Evolutionary conservation across 2,329 filamentous ascomycete genomes (phyloP).

Genomic region (Curvularia verruculosa): DNA sequence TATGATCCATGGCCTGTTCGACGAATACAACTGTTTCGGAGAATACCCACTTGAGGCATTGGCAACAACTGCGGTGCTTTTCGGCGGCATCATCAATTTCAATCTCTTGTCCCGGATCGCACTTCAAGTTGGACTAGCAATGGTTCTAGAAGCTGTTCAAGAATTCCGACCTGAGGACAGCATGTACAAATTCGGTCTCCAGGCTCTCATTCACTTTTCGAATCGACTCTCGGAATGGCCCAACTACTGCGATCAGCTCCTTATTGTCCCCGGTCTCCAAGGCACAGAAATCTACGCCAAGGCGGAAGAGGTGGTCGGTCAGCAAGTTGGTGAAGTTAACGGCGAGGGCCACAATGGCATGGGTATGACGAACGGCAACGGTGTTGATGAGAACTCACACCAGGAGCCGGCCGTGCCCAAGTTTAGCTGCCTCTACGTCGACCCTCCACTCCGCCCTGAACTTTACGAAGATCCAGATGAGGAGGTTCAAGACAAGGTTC

Average conservation of each 20-base stretch:
- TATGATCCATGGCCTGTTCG: constrained; percentile 97
- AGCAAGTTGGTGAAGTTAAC: constrained; percentile 66
- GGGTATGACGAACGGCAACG: constrained; percentile 69
- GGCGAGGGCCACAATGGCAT: constrained; percentile 55
- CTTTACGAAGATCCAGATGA: constrained; percentile 82
- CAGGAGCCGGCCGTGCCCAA: constrained; percentile 69
- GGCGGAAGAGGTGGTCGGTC: constrained; percentile 78
- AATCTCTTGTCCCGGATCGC: constrained; percentile 89
- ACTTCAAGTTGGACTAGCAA: constrained; percentile 89
- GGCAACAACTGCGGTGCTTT: constrained; percentile 93
- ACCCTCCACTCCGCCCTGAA: constrained; percentile 67
- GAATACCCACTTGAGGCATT: constrained; percentile 96
- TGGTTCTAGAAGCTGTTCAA: constrained; percentile 95
- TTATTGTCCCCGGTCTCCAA: constrained; percentile 80
- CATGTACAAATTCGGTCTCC: constrained; percentile 98
- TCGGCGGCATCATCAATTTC: constrained; percentile 94
- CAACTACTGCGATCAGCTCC: constrained; percentile 85
- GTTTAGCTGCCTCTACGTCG: constrained; percentile 80
- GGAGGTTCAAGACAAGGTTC: constrained; percentile 87
- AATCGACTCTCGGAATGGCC: constrained; percentile 89
- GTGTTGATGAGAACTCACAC: constrained; percentile 65
- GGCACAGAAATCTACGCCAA: constrained; percentile 84
- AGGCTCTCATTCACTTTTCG: constrained; percentile 89
- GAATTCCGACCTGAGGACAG: constrained; percentile 81
- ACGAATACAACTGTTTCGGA: constrained; percentile 94